Base-by-base conservation (phyloP, 805 yeast species). In the Pichia kluyveri region DNA sequence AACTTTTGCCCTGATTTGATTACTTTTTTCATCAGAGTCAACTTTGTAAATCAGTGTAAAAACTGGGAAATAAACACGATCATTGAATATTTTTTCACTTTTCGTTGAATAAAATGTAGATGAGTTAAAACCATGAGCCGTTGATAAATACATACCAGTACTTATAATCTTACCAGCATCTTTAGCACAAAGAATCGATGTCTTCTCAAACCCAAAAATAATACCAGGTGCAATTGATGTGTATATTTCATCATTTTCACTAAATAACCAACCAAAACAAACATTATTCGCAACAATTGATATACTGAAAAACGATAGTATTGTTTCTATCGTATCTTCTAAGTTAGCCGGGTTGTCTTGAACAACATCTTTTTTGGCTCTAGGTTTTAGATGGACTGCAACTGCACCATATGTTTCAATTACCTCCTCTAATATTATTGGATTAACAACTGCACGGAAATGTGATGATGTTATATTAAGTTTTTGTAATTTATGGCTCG, bases 221-320 rank as follows among this genome's bases (percentile, higher is more conserved):
- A 87, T 58, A 11, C 96, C 96, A 0, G 88, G 88, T 19, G 43
- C 46, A 26, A 42, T 15, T 6, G 9, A 30, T 8, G 28, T 27
- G 28, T 48, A 45, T 15, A 40, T 38, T 6, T 40, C 34, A 15
- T 45, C 42, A 5, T 43, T 46, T 15, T 58, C 60, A n/a, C 76
- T 80, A 59, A 83, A 84, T 5, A 84, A 60, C 89, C 96, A 87
- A 0, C 96, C 95, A 34, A 84, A 50, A 52, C 95, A 84, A 50
- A 85, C 70, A 53, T 83, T 77, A 54, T 80, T 75, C 0, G 87
- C 76, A 7, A 80, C 60, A 26, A 83, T 69, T 43, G 78, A 83
- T 31, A 83, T 66, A 0, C 86, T 70, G 42, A 71, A 73, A 51
- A 72, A 68, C n/a, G 63, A 62, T 43, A 66, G 49, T 37, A 62